These are phyloP conservation scores for Metschnikowia continentalis DNA, from an alignment of 805 yeast genomes.

Conservation along the genomic window DNA sequence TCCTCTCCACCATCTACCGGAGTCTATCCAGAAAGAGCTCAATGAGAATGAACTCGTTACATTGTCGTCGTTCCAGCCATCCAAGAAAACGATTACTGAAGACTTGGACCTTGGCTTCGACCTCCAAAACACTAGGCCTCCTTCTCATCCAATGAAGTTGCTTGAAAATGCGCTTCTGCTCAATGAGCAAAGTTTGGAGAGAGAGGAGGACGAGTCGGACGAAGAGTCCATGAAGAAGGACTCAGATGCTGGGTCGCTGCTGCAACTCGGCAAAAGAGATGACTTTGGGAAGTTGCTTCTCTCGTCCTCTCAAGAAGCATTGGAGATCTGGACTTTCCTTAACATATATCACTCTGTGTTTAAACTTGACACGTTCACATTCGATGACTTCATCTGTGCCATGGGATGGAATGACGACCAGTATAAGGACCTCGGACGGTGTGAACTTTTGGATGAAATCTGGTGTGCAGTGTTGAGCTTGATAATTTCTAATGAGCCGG, in stretches of 20 bases:
- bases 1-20: conserved; percentile 17
- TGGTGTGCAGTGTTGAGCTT: conserved; percentile 62
- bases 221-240: conserved; percentile 2
- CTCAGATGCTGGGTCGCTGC: background rate
- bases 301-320: conserved; percentile 36
- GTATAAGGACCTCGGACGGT: conserved; percentile 38
- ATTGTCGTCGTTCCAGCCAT: conserved; percentile 15
- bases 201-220: conserved; percentile 6
- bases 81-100: conserved; percentile 17
- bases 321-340: conserved; percentile 73
- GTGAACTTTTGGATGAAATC: conserved; percentile 58
- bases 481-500: conserved; percentile 41
- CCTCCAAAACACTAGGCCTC: conserved; percentile 15
- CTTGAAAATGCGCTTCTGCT: conserved; percentile 15
- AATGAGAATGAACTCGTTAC: conserved; percentile 11
- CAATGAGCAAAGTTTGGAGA: conserved; percentile 7
- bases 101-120: conserved; percentile 17
- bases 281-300: conserved; percentile 3
- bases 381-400: conserved; percentile 69
- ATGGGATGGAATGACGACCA: conserved; percentile 44
- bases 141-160: conserved; percentile 9
- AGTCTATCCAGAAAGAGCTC: conserved; percentile 12
- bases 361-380: conserved; percentile 66
- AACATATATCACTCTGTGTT: conserved; percentile 66
- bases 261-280: background rate